phyloP scores from a whole-genome alignment of 73 alveolate species.

The Diophrys appendiculata region DNA sequence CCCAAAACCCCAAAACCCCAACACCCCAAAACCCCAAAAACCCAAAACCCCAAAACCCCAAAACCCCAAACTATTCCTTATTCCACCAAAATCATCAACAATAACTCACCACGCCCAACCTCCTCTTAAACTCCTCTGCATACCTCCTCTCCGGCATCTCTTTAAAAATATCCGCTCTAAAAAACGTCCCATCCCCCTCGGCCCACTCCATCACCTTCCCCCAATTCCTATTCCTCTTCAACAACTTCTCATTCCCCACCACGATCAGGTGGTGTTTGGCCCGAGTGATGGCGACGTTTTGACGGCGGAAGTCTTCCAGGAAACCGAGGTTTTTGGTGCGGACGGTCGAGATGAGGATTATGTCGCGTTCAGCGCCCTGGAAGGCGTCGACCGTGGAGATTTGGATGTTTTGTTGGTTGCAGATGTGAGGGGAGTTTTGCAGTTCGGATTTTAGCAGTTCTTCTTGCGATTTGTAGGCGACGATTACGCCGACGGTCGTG shows the following conservation, averaged over 20 bases:
- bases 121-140: background rate
- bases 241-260: slow-evolving; percentile 59
- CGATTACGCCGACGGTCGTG: slow-evolving; percentile 61
- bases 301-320: slow-evolving; percentile 55
- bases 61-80: too few species aligned
- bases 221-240: slow-evolving; percentile 51
- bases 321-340: slow-evolving; percentile 64
- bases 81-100: too few species aligned
- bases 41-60: too few species aligned
- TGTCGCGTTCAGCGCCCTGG: slow-evolving; percentile 72
- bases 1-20: too few species aligned
- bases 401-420: slow-evolving; percentile 20
- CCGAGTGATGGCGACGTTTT: slow-evolving; percentile 65
- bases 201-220: slow-evolving; percentile 35
- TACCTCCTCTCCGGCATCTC: background rate
- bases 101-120: background rate
- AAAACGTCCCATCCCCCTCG: background rate
- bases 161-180: background rate
- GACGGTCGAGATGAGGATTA: slow-evolving; percentile 62
- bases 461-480: slow-evolving; percentile 62
- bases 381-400: slow-evolving; percentile 71
- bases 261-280: slow-evolving; percentile 65
- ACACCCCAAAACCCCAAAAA: too few species aligned
- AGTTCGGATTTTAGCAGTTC: slow-evolving; percentile 43
- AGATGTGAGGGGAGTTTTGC: background rate